Conservation (phyloP, 768 basidiomycete species). For the Chalciporus chontae region DNA sequence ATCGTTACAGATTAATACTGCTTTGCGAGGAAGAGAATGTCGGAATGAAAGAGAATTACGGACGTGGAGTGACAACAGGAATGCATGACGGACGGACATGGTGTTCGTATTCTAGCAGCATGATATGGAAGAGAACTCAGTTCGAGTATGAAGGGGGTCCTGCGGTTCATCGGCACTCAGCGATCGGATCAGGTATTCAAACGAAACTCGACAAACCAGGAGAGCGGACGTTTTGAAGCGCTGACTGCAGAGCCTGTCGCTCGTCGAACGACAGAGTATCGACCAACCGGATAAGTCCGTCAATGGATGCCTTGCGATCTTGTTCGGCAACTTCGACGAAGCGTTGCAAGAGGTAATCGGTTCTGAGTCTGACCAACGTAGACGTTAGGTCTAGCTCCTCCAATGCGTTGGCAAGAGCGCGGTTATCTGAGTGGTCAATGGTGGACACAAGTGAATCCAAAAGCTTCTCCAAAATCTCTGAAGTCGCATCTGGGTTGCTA, state of each 20-base stretch:
- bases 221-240: constrained; percentile 58
- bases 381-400: constrained; percentile 68
- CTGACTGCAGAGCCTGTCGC: constrained; percentile 52
- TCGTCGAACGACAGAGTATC: constrained; percentile 74
- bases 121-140: constrained; percentile 10
- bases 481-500: constrained; percentile 67
- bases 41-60: constrained; percentile 1
- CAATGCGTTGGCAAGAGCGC: constrained; percentile 57
- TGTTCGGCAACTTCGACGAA: constrained; percentile 67
- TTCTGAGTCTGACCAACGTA: constrained; percentile 60
- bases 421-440: constrained; percentile 50
- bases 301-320: constrained; percentile 74
- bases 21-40: background rate
- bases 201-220: constrained; percentile 45
- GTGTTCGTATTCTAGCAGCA: constrained; percentile 1
- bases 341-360: constrained; percentile 63
- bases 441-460: constrained; percentile 59
- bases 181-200: background rate
- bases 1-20: constrained; percentile 16
- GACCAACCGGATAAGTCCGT: constrained; percentile 69
- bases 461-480: constrained; percentile 62
- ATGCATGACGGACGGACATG: background rate
- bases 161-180: constrained; percentile 14
- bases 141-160: constrained; percentile 42
- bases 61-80: background rate